phyloP scores from a whole-genome alignment of 2,329 filamentous ascomycete species.

The Stagonosporopsis vannaccii region DNA sequence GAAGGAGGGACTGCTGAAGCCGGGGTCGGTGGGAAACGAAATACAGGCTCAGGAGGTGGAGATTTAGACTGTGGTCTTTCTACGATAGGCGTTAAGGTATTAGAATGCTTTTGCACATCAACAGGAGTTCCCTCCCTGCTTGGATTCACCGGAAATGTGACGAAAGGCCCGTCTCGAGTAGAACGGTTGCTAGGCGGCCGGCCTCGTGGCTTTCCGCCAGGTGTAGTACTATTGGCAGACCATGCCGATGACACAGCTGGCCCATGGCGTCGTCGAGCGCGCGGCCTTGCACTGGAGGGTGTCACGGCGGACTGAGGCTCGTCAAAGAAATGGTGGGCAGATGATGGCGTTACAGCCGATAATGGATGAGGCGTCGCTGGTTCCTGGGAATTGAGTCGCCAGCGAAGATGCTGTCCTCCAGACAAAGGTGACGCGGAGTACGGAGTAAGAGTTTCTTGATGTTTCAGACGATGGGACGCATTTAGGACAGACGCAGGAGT shows the following conservation, averaged over 20 bases:
- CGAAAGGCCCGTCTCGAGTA: conserved; percentile 71
- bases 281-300: conserved; percentile 60
- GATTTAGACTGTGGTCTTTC: conserved; percentile 53
- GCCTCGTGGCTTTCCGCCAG: conserved; percentile 76
- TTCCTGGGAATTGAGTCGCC: conserved; percentile 63
- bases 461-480: conserved; percentile 44
- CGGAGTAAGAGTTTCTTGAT: conserved; percentile 45
- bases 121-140: conserved; percentile 57
- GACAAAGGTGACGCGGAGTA: conserved; percentile 54
- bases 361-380: conserved; percentile 76
- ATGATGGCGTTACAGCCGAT: conserved; percentile 77
- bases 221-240: conserved; percentile 70
- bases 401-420: conserved; percentile 53
- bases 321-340: conserved; percentile 57
- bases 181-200: conserved; percentile 77
- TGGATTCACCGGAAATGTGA: conserved; percentile 71
- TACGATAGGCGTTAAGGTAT: conserved; percentile 53
- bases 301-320: conserved; percentile 80
- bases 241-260: conserved; percentile 91
- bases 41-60: conserved; percentile 44
- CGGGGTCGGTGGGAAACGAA: conserved; percentile 50
- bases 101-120: conserved; percentile 53
- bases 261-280: conserved; percentile 72
- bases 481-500: conserved; percentile 49
- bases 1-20: conserved; percentile 43